phyloP scores from a whole-genome alignment of 805 yeast species.

The Candida hispaniensis region DNA sequence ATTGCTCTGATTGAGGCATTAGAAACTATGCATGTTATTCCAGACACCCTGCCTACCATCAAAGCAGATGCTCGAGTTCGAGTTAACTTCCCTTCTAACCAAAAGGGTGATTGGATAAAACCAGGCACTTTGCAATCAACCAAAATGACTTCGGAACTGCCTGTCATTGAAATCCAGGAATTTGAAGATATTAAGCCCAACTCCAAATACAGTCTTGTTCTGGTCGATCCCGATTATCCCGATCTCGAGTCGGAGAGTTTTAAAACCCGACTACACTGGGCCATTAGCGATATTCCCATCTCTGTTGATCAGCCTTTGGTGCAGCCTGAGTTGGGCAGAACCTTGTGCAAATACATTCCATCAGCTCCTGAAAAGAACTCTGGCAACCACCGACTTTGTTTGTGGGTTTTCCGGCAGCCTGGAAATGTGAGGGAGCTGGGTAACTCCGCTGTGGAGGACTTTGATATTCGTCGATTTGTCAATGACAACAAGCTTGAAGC shows the following conservation, averaged over 20 bases:
- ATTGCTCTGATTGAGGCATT: constrained; percentile 86
- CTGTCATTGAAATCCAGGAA: constrained; percentile 67
- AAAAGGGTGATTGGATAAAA: constrained; percentile 48
- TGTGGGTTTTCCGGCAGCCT: constrained; percentile 83
- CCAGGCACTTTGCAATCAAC: constrained; percentile 74
- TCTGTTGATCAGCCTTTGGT: constrained; percentile 32
- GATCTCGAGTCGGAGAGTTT: constrained; percentile 58
- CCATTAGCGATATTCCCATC: constrained; percentile 55
- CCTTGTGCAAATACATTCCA: constrained; percentile 56
- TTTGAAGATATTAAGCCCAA: constrained; percentile 40
- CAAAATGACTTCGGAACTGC: constrained; percentile 61
- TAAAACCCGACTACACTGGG: constrained; percentile 67
- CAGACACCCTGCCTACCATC: constrained; percentile 87
- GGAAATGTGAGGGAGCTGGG: too few relatives aligned
- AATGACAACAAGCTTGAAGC: constrained; percentile 47
- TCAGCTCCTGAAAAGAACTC: constrained; percentile 85
- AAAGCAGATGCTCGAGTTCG: constrained; percentile 69
- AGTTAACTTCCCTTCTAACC: constrained; percentile 62
- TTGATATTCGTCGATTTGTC: constrained; percentile 65
- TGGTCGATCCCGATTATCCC: constrained; percentile 90
- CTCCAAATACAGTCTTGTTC: constrained; percentile 61
- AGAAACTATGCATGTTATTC: constrained; percentile 74
- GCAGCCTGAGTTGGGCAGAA: constrained; percentile 30
- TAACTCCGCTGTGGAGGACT: constrained; percentile 25
- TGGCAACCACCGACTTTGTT: constrained; percentile 68